phyloP scores from a whole-genome alignment of 257 asterid species.

The Mitragyna speciosa region DNA sequence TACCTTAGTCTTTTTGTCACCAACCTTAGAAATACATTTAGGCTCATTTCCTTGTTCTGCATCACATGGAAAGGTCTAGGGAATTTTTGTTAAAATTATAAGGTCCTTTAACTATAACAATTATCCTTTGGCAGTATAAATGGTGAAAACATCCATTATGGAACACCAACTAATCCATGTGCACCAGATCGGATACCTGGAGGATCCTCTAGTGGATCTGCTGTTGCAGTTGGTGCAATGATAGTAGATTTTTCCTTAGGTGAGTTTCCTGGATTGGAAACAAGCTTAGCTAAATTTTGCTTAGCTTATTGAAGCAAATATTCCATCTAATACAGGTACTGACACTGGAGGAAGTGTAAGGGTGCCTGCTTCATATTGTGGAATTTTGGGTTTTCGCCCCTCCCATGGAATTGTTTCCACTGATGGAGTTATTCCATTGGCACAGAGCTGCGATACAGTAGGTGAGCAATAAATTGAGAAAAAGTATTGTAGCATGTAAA shows the following conservation, averaged over 20 bases:
- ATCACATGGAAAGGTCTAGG: neutral
- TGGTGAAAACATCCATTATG: slow-evolving; percentile 84
- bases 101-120: slow-evolving; percentile 3
- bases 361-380: slow-evolving; percentile 90
- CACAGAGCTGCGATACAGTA: slow-evolving; percentile 89
- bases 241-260: slow-evolving; percentile 85
- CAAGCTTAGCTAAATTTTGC: neutral
- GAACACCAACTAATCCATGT: slow-evolving; percentile 81
- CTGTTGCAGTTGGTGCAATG: slow-evolving; percentile 78
- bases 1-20: neutral
- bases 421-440: slow-evolving; percentile 73
- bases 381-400: slow-evolving; percentile 82
- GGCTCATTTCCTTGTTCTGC: neutral
- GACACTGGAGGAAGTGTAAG: slow-evolving; percentile 95
- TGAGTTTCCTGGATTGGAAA: slow-evolving; percentile 16
- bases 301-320: slow-evolving; percentile 8
- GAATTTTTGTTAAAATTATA: neutral
- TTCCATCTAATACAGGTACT: slow-evolving; percentile 51
- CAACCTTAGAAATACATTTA: neutral
- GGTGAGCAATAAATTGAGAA: slow-evolving; percentile 41
- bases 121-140: slow-evolving; percentile 63
- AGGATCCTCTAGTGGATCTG: slow-evolving; percentile 97
- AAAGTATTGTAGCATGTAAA: neutral
- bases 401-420: slow-evolving; percentile 79
- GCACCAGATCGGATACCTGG: slow-evolving; percentile 90